These are phyloP conservation scores for Emericellopsis atlantica DNA, from an alignment of 2,329 filamentous ascomycete species.

Conservation along the genomic window DNA sequence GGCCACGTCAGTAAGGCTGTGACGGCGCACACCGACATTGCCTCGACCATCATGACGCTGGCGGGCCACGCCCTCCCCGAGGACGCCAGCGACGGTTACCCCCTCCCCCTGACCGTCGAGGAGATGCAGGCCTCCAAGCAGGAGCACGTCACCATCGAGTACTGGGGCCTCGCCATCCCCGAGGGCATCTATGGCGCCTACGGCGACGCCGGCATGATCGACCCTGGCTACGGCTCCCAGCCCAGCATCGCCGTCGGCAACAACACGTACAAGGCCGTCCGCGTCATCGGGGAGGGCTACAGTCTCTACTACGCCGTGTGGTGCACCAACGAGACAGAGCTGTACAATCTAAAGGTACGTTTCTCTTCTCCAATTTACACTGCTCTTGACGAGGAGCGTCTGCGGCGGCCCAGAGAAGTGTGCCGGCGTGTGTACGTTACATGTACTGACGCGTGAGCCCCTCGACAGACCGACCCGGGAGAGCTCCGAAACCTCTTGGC, in stretches of 20 bases:
- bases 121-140: constrained; percentile 8
- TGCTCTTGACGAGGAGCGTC: too few relatives aligned
- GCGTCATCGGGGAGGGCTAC: constrained; percentile 35
- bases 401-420: neutral
- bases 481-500: neutral
- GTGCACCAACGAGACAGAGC: constrained; percentile 53
- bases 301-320: constrained; percentile 52
- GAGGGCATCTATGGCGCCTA: constrained; percentile 10
- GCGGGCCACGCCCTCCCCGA: constrained; percentile 13
- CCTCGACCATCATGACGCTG: constrained; percentile 35
- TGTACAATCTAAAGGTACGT: constrained; percentile 40
- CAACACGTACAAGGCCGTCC: constrained; percentile 28
- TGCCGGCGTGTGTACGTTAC: neutral
- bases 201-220: neutral
- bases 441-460: neutral
- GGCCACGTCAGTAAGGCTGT: constrained; percentile 21
- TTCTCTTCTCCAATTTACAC: neutral
- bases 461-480: neutral
- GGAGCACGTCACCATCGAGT: constrained; percentile 39
- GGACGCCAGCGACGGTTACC: constrained; percentile 26
- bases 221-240: neutral
- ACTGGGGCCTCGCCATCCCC: constrained; percentile 25
- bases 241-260: neutral
- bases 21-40: constrained; percentile 39
- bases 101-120: constrained; percentile 22